These are phyloP conservation scores for Naganishia vaughanmartiniae DNA, from an alignment of 768 basidiomycete species.

Conservation along the genomic window DNA sequence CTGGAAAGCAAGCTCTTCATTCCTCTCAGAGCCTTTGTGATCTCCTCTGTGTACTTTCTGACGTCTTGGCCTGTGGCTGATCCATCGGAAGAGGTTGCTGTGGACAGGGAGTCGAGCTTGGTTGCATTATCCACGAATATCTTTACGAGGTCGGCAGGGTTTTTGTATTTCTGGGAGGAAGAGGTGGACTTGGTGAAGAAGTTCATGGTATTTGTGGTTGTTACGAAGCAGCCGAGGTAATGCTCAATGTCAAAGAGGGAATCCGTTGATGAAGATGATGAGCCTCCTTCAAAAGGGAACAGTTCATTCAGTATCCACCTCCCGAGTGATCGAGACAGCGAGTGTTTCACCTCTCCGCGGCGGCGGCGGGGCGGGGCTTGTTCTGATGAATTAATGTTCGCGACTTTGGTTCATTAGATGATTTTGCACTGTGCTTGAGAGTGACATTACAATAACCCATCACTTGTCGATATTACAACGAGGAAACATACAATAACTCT, in stretches of 20 bases:
- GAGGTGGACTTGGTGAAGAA: conserved; percentile 61
- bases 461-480: not conserved
- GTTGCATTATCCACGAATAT: conserved; percentile 74
- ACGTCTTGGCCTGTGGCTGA: not conserved
- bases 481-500: no score
- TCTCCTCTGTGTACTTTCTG: conserved; percentile 16
- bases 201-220: conserved; percentile 63
- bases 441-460: not conserved
- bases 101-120: conserved; percentile 69
- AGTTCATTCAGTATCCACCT: not conserved
- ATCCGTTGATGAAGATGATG: no score
- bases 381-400: no score
- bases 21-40: conserved; percentile 25
- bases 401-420: not conserved
- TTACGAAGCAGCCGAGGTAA: not conserved
- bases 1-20: conserved; percentile 3
- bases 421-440: not conserved
- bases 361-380: no score
- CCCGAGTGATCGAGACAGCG: not conserved
- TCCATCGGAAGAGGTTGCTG: conserved; percentile 52
- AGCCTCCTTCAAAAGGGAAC: not conserved
- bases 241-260: no score
- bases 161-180: conserved; percentile 73
- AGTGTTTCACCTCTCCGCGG: conserved; percentile 10
- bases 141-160: conserved; percentile 82